Conservation (phyloP, 306 rosid species). For the Senna siamea region DNA sequence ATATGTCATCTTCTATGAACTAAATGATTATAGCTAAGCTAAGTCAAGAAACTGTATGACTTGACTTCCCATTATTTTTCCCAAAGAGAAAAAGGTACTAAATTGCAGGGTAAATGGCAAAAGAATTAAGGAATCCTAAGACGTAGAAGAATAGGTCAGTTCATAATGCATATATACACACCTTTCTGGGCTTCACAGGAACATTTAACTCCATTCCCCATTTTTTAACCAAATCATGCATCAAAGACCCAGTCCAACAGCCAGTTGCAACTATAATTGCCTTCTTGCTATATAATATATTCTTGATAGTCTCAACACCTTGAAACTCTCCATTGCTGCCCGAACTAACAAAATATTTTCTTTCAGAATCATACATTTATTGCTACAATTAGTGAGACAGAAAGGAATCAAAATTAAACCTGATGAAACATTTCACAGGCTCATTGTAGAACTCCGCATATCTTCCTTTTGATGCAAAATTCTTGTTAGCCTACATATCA, state of each 20-base stretch:
- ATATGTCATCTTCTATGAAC: neutral
- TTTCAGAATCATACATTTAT: slow-evolving; percentile 15
- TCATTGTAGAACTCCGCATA: slow-evolving; percentile 80
- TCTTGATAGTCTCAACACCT: slow-evolving; percentile 69
- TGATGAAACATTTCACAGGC: slow-evolving; percentile 70
- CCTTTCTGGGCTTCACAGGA: slow-evolving; percentile 91
- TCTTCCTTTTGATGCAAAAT: slow-evolving; percentile 65
- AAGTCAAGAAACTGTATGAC: slow-evolving; percentile 3
- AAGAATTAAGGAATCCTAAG: slow-evolving; percentile 26
- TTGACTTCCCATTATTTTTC: neutral
- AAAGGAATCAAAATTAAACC: slow-evolving; percentile 52
- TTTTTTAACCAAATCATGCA: slow-evolving; percentile 62
- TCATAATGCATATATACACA: slow-evolving; percentile 39
- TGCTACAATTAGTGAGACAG: slow-evolving; percentile 7
- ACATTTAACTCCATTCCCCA: slow-evolving; percentile 65
- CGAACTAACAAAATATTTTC: slow-evolving; percentile 49
- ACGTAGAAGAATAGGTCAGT: slow-evolving; percentile 25
- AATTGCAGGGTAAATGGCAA: slow-evolving; percentile 24
- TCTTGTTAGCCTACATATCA: slow-evolving; percentile 65
- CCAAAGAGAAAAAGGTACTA: neutral
- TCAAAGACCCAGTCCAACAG: slow-evolving; percentile 94
- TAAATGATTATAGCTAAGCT: neutral
- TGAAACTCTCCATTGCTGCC: slow-evolving; percentile 54
- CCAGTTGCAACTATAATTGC: slow-evolving; percentile 88
- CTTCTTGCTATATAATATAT: slow-evolving; percentile 64